phyloP scores from a whole-genome alignment of 306 rosid genomes.

The Pyrus bretschneideri region DNA sequence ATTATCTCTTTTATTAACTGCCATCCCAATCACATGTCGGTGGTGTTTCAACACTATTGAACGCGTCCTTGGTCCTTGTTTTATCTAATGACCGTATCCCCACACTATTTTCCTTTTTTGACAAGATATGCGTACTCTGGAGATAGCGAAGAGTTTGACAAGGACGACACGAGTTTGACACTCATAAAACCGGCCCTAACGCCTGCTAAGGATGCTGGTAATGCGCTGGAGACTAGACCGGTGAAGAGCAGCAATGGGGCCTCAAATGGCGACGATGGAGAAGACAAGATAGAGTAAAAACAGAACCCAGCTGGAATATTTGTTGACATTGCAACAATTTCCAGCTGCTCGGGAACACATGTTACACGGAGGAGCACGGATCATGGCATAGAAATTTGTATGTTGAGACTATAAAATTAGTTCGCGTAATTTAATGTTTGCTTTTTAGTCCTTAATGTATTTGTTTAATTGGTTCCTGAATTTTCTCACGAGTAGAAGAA shows the following conservation, averaged over 20 bases:
- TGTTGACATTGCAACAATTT: slow-evolving; percentile 19
- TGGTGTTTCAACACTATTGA: no score
- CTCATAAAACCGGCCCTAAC: slow-evolving; percentile 76
- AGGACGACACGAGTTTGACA: slow-evolving; percentile 63
- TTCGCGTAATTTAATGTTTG: background rate
- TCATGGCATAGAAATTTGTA: slow-evolving; percentile 1
- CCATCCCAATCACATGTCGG: background rate
- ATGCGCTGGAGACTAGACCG: slow-evolving; percentile 40
- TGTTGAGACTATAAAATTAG: background rate
- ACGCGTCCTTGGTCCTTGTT: no score
- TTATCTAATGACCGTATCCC: background rate
- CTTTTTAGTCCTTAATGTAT: background rate
- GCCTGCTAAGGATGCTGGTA: slow-evolving; percentile 55
- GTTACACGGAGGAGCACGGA: background rate
- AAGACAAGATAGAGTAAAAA: slow-evolving; percentile 72
- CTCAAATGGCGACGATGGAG: slow-evolving; percentile 63
- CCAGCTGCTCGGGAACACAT: slow-evolving; percentile 7
- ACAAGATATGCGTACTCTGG: slow-evolving; percentile 70
- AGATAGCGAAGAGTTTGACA: slow-evolving; percentile 77
- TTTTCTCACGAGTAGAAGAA: background rate
- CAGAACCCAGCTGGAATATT: slow-evolving; percentile 14
- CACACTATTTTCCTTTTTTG: background rate
- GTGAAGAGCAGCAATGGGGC: slow-evolving; percentile 32
- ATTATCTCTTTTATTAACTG: no score
- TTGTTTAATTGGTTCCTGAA: slow-evolving; percentile 17